These are phyloP conservation scores for Eucalyptus erythrocorys DNA, from an alignment of 345 rosid genomes.

Conservation along the genomic window DNA sequence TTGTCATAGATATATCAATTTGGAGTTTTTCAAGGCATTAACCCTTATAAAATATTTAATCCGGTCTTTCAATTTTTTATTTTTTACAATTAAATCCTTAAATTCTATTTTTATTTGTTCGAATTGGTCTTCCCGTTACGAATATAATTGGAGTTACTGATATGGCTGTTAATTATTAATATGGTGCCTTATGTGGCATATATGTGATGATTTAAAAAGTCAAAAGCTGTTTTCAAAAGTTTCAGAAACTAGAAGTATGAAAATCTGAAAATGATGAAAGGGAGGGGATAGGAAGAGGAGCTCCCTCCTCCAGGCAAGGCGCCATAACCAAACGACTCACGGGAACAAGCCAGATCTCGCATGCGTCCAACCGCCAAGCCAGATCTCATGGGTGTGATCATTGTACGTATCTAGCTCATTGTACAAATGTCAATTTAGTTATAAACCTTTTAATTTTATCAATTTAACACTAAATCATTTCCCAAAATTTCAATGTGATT, in stretches of 20 bases:
- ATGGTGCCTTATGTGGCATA: neutral
- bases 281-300: neutral
- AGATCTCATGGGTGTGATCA: neutral
- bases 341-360: neutral
- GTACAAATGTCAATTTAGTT: neutral
- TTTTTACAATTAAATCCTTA: neutral
- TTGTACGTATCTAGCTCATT: neutral
- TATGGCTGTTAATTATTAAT: too few relatives aligned
- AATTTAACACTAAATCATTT: neutral
- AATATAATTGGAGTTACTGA: neutral
- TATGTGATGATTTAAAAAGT: neutral
- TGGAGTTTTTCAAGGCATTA: too few relatives aligned
- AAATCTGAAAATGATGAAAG: neutral
- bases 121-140: neutral
- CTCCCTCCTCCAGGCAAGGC: neutral
- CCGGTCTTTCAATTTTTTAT: neutral
- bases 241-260: neutral
- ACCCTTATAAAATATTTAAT: neutral
- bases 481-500: neutral
- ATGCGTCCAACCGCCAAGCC: neutral
- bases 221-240: neutral
- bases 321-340: neutral
- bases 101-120: too few relatives aligned
- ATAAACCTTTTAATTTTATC: neutral
- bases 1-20: too few relatives aligned